phyloP scores from a whole-genome alignment of 345 rosid species.

The Gossypium anomalum region DNA sequence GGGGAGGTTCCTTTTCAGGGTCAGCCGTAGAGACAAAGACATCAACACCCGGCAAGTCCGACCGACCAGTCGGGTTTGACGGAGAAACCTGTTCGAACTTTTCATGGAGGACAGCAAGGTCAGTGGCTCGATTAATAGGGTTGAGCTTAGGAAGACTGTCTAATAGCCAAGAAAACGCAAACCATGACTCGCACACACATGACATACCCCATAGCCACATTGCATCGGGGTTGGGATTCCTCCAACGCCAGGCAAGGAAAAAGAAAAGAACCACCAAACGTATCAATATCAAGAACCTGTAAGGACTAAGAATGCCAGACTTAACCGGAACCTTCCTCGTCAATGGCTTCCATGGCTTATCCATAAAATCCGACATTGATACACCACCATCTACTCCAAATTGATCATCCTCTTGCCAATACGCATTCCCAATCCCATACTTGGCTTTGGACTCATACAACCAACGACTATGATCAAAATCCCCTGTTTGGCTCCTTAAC shows the following conservation, averaged over 20 bases:
- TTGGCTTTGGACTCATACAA: constrained; percentile 71
- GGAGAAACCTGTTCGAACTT: constrained; percentile 77
- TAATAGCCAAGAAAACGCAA: constrained; percentile 88
- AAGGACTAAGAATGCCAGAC: constrained; percentile 71
- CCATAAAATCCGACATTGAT: constrained; percentile 78
- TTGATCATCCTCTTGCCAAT: constrained; percentile 48
- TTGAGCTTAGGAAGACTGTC: constrained; percentile 81
- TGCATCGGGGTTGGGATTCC: constrained; percentile 79
- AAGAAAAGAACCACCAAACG: constrained; percentile 48
- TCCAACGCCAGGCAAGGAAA: constrained; percentile 71
- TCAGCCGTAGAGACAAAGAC: constrained; percentile 90
- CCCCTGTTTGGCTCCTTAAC: constrained; percentile 80
- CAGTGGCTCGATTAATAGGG: constrained; percentile 81
- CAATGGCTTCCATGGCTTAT: constrained; percentile 97
- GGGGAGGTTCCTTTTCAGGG: constrained; percentile 83
- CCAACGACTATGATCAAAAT: constrained; percentile 95
- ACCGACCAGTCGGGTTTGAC: constrained; percentile 74
- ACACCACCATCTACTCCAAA: constrained; percentile 42
- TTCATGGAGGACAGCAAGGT: constrained; percentile 62
- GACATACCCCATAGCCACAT: constrained; percentile 88
- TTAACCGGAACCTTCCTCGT: constrained; percentile 70
- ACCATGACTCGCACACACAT: constrained; percentile 80
- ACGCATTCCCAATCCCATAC: constrained; percentile 84
- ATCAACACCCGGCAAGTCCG: constrained; percentile 84
- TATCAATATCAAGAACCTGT: constrained; percentile 60